These are phyloP conservation scores for Xerocomellus amylosporus DNA, from an alignment of 768 basidiomycete genomes.

Conservation along the genomic window DNA sequence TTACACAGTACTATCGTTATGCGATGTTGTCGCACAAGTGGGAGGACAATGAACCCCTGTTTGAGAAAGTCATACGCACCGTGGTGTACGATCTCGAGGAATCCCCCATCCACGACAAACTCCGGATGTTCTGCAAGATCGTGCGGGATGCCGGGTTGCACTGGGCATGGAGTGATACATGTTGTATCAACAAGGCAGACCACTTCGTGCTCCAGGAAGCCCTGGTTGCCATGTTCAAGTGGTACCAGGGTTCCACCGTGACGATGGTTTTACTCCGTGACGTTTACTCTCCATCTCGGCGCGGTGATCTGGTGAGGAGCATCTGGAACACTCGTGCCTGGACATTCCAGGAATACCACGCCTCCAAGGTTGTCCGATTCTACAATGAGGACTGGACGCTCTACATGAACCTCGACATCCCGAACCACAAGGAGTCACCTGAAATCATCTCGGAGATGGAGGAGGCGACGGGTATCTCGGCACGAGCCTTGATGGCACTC, in stretches of 20 bases:
- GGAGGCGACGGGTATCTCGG: not conserved
- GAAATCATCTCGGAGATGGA: conserved; percentile 8
- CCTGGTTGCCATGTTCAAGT: conserved; percentile 6
- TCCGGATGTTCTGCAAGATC: conserved; percentile 5
- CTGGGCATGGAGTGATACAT: conserved; percentile 12
- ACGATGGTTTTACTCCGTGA: conserved; percentile 5
- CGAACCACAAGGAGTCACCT: conserved; percentile 5
- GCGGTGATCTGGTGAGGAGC: not conserved
- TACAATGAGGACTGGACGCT: not conserved
- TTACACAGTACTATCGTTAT: not conserved
- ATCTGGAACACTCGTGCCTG: conserved; percentile 7
- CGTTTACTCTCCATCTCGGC: not conserved
- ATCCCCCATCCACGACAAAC: not conserved
- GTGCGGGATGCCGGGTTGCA: not conserved
- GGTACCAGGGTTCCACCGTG: conserved; percentile 2
- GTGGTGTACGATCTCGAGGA: conserved; percentile 1
- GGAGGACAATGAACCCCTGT: conserved; percentile 4
- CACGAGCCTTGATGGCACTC: not conserved
- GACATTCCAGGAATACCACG: conserved; percentile 8
- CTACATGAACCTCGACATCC: not conserved
- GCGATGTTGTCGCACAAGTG: conserved; percentile 4
- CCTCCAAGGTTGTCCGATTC: conserved; percentile 5
- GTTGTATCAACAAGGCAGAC: conserved; percentile 6
- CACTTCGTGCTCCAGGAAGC: conserved; percentile 1
- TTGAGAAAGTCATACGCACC: not conserved